A percentile compares a stretch with the other conserved stretches of the same genome.
These are phyloP conservation scores for Fusarium metavorans DNA, from an alignment of 2,329 filamentous ascomycete species.

Conservation along the genomic window DNA sequence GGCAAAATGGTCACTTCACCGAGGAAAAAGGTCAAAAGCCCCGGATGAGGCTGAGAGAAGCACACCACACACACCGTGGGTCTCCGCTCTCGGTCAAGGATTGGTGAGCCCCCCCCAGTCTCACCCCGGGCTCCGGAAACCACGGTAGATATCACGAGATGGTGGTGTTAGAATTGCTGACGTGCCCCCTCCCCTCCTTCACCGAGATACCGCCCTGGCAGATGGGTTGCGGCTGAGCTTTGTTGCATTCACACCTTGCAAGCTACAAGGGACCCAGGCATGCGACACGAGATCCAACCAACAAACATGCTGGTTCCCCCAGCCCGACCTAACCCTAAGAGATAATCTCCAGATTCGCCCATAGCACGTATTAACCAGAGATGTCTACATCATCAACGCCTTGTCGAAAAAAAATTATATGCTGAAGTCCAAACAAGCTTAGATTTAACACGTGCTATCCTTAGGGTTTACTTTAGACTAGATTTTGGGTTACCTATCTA, in stretches of 20 bases:
- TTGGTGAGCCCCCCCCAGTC: neutral
- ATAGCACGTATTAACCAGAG: neutral
- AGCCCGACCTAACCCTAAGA: neutral
- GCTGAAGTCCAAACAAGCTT: neutral
- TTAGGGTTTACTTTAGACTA: neutral
- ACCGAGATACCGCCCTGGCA: neutral
- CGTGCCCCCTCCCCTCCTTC: neutral
- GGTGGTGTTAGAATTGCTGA: slow-evolving; percentile 4
- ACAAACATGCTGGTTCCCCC: neutral
- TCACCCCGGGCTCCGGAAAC: neutral
- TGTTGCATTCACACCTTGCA: neutral
- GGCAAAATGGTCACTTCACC: neutral
- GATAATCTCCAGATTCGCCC: neutral
- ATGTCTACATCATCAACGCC: neutral
- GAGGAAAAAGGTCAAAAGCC: neutral
- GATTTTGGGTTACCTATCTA: neutral
- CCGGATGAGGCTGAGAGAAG: neutral
- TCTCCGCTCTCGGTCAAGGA: neutral
- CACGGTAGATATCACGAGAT: slow-evolving; percentile 19
- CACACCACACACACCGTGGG: neutral
- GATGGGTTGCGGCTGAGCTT: neutral
- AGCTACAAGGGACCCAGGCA: neutral
- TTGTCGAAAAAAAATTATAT: too few species aligned
- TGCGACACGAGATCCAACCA: neutral
- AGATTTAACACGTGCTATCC: neutral